phyloP scores from a whole-genome alignment of 148 eudicot species.

The Beta vulgaris region DNA sequence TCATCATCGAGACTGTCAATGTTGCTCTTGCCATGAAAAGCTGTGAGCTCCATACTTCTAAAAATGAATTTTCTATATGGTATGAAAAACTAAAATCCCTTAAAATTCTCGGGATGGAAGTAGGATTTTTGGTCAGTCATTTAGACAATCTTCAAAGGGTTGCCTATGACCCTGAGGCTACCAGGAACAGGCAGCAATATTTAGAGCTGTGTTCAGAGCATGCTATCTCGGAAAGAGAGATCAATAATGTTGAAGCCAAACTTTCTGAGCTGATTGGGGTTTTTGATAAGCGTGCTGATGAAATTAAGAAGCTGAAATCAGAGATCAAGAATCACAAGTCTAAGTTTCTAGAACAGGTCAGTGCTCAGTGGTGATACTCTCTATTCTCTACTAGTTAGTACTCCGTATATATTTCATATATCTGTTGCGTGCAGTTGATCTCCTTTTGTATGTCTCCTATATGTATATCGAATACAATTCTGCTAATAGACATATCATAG shows the following conservation, averaged over 20 bases:
- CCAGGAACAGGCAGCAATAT: constrained; percentile 31
- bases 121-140: constrained; percentile 48
- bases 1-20: constrained; percentile 46
- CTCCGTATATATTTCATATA: not conserved
- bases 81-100: constrained; percentile 50
- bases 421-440: not conserved
- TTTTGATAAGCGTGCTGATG: constrained; percentile 28
- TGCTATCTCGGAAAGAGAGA: constrained; percentile 33
- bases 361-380: constrained; percentile 54
- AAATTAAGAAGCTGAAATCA: constrained; percentile 30
- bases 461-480: not conserved
- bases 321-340: constrained; percentile 41
- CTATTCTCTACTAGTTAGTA: not conserved
- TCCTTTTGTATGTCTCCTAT: constrained; percentile 1
- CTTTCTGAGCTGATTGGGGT: constrained; percentile 38
- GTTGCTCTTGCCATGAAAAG: constrained; percentile 43
- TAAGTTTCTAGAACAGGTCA: constrained; percentile 52
- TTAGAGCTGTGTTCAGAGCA: constrained; percentile 33
- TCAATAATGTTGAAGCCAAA: constrained; percentile 35
- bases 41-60: constrained; percentile 40
- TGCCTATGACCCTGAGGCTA: constrained; percentile 40
- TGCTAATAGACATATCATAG: not conserved
- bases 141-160: constrained; percentile 30
- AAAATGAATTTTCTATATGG: constrained; percentile 40
- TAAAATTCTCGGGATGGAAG: constrained; percentile 55